Conservation (phyloP, 2,329 filamentous ascomycete genomes). For the Purpureocillium takamizusanense region DNA sequence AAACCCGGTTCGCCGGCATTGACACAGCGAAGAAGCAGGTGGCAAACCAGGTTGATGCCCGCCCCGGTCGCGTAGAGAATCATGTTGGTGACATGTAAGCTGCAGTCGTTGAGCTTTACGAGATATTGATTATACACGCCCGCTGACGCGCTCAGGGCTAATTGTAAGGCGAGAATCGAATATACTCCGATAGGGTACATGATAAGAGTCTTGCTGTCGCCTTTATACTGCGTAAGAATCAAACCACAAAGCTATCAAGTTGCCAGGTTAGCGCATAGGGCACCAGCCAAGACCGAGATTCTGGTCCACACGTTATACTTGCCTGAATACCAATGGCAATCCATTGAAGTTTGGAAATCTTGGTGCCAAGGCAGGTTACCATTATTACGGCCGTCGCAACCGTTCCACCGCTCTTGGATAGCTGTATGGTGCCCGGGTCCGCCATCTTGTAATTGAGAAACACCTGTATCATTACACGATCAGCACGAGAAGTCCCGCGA, state of each 20-base stretch:
- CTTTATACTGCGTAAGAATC: conserved; percentile 18
- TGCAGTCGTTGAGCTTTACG: conserved; percentile 19
- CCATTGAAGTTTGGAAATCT: conserved; percentile 20
- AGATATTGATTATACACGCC: conserved; percentile 25
- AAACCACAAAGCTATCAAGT: conserved; percentile 16
- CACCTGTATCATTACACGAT: conserved; percentile 9
- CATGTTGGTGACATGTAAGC: conserved; percentile 23
- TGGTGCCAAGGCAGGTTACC: conserved; percentile 16
- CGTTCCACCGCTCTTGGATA: conserved; percentile 21
- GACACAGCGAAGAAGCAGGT: conserved; percentile 12
- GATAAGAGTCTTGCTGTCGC: conserved; percentile 8
- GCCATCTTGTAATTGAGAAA: conserved; percentile 21
- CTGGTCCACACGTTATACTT: no score
- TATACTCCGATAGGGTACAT: conserved; percentile 20
- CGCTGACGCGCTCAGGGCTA: conserved; percentile 19
- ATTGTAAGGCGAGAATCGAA: conserved; percentile 20
- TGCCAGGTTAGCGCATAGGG: neutral
- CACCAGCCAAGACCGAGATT: no score
- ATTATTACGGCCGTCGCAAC: conserved; percentile 9
- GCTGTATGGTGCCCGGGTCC: conserved; percentile 21
- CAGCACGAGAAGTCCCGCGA: neutral
- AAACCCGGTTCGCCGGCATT: conserved; percentile 16
- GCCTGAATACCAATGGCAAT: conserved; percentile 19
- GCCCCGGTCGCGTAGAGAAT: conserved; percentile 20
- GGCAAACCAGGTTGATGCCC: conserved; percentile 18